Conservation (phyloP, 106 monocot genomes). For the Triglochin maritima region DNA sequence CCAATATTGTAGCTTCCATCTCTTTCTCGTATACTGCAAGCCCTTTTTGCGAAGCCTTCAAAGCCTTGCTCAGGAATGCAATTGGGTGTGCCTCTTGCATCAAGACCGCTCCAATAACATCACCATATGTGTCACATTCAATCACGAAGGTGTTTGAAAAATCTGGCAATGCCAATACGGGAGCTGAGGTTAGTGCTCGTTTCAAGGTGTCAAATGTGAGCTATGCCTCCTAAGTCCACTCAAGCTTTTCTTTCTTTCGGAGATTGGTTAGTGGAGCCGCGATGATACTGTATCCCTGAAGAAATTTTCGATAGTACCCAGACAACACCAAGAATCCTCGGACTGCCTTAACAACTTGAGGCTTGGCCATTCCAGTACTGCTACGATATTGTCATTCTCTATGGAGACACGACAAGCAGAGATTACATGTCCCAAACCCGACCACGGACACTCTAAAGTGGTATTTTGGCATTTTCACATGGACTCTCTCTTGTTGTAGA, state of each 20-base stretch:
- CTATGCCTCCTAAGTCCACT: neutral
- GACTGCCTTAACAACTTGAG: neutral
- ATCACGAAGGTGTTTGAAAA: neutral
- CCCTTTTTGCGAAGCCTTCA: too few species aligned
- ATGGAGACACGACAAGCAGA: too few species aligned
- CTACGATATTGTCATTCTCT: too few species aligned
- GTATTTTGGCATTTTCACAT: too few species aligned
- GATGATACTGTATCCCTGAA: neutral
- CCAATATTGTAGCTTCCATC: neutral
- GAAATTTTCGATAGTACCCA: neutral
- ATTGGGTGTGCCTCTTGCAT: neutral
- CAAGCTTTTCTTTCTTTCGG: neutral
- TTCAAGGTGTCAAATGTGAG: neutral
- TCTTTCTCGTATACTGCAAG: slow-evolving; percentile 1
- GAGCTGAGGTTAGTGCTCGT: neutral
- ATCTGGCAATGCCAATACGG: neutral
- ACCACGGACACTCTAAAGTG: too few species aligned
- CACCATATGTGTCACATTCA: neutral
- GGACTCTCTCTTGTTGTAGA: too few species aligned
- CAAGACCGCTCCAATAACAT: neutral
- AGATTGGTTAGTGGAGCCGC: neutral
- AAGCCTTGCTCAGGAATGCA: neutral
- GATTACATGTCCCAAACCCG: too few species aligned
- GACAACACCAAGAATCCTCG: neutral
- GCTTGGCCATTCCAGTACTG: too few species aligned